These are phyloP conservation scores for Escovopsis sp. DNA, from an alignment of 2,329 filamentous ascomycete genomes.

Conservation along the genomic window DNA sequence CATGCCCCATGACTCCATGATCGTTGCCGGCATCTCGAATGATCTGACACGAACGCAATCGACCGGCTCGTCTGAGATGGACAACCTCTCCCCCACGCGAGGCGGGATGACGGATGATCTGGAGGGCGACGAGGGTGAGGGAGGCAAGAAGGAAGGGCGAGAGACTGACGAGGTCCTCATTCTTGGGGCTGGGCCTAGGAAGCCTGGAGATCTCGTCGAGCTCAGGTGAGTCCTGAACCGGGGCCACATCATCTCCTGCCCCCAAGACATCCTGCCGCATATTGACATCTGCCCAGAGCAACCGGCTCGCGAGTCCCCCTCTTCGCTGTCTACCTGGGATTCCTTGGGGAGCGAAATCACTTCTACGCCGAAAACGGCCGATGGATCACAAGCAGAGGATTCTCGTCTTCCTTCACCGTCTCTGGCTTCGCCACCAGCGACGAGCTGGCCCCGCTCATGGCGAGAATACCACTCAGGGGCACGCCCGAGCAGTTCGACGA, in stretches of 20 bases:
- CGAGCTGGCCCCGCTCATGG: conserved; percentile 25
- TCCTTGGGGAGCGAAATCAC: conserved; percentile 33
- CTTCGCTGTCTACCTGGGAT: conserved; percentile 38
- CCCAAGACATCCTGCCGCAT: too few species aligned
- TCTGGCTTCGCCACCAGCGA: conserved; percentile 26
- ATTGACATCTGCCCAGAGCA: conserved; percentile 11
- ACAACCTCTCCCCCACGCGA: conserved; percentile 12
- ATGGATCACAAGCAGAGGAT: conserved; percentile 27
- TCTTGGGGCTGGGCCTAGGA: conserved; percentile 12
- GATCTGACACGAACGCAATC: conserved; percentile 18
- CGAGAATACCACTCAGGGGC: conserved; percentile 13
- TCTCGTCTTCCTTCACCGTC: conserved; percentile 34
- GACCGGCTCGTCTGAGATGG: conserved; percentile 17
- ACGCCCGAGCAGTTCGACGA: conserved; percentile 17
- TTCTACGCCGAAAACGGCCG: conserved; percentile 38
- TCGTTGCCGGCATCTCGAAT: conserved; percentile 15
- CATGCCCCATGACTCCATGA: conserved; percentile 12
- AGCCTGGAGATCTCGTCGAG: conserved; percentile 37
- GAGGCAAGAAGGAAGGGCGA: conserved; percentile 14
- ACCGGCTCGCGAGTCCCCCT: conserved; percentile 28
- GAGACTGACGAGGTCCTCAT: conserved; percentile 11
- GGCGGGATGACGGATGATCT: conserved; percentile 11
- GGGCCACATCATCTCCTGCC: too few species aligned
- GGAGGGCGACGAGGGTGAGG: conserved; percentile 14
- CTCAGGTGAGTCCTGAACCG: conserved; percentile 18